Base-by-base conservation (phyloP, 495 filamentous ascomycete species). In the Hypoxylon lenormandii region DNA sequence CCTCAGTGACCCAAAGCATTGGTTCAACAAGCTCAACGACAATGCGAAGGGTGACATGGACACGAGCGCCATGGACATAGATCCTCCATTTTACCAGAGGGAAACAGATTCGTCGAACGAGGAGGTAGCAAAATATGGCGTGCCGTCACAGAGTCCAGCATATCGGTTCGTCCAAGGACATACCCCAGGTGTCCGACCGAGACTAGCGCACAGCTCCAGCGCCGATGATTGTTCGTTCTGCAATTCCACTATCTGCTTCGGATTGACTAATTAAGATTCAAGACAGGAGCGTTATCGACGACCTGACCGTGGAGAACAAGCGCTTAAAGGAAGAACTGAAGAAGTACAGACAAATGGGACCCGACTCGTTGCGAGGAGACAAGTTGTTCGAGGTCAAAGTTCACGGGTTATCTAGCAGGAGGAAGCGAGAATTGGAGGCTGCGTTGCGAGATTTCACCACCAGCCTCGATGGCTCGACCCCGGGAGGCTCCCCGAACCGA, bases 331-430 rank as follows among this genome's bases (percentile, higher is more conserved):
- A 86, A 65, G 88, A 86, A 69, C 64, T 94, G 60, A 87, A 81
- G 70, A 86, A 87, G 55, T 90, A 90, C 63, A 88, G 90, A 73
- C 86, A 84, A 48, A 73, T 86, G 59, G 85, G 89, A 11, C 84
- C 86, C 30, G 78, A 85, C 30, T 82, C 86, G 62, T 75, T 92
- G 53, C 74, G 76, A 1, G 82, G 77, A 26, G 91, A 94, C 15
- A 91, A 89, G 65, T 78, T 94, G 2, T 92, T 94, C 66, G 92
- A 94, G 73, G 84, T 94, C 47, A 85, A 89, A 66, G 80, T 92
- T 30, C 90, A 93, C 72, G 87, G 86, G 2, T 77, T 94, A 33
- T 82, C 89, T 5, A 75, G 77, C 26, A 79, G 84, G 38, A 91
- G 89, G 76, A 92, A 89, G 70, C 82, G 86, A 23, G 90, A 94